Conservation (phyloP, 352 stramenopile species). For the Globisporangium spinosum region DNA sequence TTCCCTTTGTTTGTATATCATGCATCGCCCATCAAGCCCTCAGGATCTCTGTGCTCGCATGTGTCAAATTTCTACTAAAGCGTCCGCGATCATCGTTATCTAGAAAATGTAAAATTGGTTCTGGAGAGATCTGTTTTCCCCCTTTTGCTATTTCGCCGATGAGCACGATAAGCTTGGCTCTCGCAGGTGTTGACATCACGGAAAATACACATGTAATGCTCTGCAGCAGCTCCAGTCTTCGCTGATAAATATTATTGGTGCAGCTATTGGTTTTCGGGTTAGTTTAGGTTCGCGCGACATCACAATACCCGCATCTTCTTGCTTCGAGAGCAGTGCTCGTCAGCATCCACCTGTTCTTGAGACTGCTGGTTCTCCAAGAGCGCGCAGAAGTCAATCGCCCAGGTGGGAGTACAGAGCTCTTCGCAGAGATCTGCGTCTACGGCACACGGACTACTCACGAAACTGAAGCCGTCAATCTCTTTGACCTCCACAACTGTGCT, state of each 20-base stretch:
- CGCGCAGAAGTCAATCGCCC: slow-evolving; percentile 11
- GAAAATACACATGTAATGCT: not conserved
- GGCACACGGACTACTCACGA: slow-evolving; percentile 12
- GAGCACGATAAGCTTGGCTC: no score
- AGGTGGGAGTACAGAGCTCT: slow-evolving; percentile 3
- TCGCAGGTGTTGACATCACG: not conserved
- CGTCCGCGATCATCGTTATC: no score
- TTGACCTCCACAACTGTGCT: slow-evolving; percentile 12
- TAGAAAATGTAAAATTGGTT: no score
- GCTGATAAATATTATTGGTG: not conserved
- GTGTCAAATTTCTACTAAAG: not conserved
- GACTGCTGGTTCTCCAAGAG: not conserved
- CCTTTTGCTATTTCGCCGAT: no score
- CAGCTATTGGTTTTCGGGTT: not conserved
- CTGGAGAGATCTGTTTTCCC: no score
- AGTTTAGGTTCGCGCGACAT: not conserved
- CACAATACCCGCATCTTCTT: slow-evolving; percentile 3
- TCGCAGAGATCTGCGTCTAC: slow-evolving; percentile 10
- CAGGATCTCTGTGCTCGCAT: not conserved
- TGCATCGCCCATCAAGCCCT: no score
- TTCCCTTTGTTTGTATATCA: not conserved
- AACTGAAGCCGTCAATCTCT: slow-evolving; percentile 7
- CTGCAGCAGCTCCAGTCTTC: not conserved
- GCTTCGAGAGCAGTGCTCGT: not conserved
- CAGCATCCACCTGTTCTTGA: not conserved